Percentiles rank a stretch among this genome's conserved stretches.
These are phyloP conservation scores for Leccinum arenicola DNA, from an alignment of 768 basidiomycete genomes.

Conservation along the genomic window DNA sequence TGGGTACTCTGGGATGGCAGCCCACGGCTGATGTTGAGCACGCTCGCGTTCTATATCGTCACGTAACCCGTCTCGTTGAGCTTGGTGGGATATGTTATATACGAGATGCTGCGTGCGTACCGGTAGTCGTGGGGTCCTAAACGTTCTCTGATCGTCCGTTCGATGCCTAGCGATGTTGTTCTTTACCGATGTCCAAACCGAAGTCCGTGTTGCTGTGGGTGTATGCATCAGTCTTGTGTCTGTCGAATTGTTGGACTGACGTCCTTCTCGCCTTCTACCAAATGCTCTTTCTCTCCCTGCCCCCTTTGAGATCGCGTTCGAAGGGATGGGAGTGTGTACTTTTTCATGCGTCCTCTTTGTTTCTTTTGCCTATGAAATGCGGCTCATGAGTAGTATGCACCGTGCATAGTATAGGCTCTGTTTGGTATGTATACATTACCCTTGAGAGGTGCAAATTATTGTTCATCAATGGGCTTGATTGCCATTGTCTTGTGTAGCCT, in stretches of 20 bases:
- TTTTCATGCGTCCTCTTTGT: constrained; percentile 22
- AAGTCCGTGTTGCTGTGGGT: constrained; percentile 27
- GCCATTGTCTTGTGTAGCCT: constrained; percentile 3
- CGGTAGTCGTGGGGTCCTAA: not conserved
- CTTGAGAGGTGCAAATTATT: not conserved
- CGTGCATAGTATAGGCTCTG: constrained; percentile 15
- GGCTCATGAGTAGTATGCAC: not conserved
- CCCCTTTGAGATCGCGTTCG: constrained; percentile 27
- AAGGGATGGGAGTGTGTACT: constrained; percentile 29
- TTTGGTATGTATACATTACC: constrained; percentile 19
- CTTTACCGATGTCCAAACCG: constrained; percentile 18
- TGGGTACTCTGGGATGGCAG: constrained; percentile 37
- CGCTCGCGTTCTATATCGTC: constrained; percentile 28
- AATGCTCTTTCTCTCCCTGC: too few relatives aligned
- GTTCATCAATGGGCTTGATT: not conserved
- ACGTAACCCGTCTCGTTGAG: constrained; percentile 28
- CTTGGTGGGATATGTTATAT: constrained; percentile 24
- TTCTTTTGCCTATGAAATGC: not conserved
- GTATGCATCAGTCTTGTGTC: constrained; percentile 7
- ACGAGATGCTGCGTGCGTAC: constrained; percentile 28
- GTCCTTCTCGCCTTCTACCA: not conserved
- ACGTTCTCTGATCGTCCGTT: not conserved
- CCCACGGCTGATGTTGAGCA: constrained; percentile 28
- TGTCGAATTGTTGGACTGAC: not conserved
- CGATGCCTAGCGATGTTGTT: constrained; percentile 15